Conservation (phyloP, 352 stramenopile species). For the Globisporangium spiculum region DNA sequence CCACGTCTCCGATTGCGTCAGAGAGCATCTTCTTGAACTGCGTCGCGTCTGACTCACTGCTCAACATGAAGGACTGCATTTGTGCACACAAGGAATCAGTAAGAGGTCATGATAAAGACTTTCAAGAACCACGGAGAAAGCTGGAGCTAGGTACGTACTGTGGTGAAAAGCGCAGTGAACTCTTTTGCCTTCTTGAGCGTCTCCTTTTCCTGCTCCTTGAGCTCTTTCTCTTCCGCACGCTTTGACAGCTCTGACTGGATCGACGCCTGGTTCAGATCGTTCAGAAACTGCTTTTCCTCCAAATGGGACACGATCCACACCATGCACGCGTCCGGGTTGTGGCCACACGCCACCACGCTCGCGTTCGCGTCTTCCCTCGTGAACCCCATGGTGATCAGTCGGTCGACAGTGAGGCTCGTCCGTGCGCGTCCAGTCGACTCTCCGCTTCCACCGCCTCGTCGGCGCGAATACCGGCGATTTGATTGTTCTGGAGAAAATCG, state of each 20-base stretch:
- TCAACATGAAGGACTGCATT: constrained; percentile 57
- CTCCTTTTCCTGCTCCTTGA: constrained; percentile 59
- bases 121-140: background rate
- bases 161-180: constrained; percentile 65
- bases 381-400: constrained; percentile 64
- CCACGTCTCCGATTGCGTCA: constrained; percentile 44
- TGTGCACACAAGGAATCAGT: background rate
- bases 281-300: constrained; percentile 66
- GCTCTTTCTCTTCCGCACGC: constrained; percentile 50
- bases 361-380: constrained; percentile 53
- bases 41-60: constrained; percentile 29
- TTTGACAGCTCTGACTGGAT: constrained; percentile 76
- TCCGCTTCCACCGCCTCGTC: background rate
- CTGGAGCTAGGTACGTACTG: constrained; percentile 29
- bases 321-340: constrained; percentile 74
- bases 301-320: constrained; percentile 75
- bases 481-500: constrained; percentile 7
- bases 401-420: constrained; percentile 55
- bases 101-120: background rate
- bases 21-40: constrained; percentile 48
- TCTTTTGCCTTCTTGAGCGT: constrained; percentile 43
- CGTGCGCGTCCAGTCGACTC: constrained; percentile 25
- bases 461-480: constrained; percentile 18
- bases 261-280: constrained; percentile 69
- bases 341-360: constrained; percentile 52